These are phyloP conservation scores for Stipa capillata DNA, from an alignment of 176 grass and related monocot genomes.

Conservation along the genomic window DNA sequence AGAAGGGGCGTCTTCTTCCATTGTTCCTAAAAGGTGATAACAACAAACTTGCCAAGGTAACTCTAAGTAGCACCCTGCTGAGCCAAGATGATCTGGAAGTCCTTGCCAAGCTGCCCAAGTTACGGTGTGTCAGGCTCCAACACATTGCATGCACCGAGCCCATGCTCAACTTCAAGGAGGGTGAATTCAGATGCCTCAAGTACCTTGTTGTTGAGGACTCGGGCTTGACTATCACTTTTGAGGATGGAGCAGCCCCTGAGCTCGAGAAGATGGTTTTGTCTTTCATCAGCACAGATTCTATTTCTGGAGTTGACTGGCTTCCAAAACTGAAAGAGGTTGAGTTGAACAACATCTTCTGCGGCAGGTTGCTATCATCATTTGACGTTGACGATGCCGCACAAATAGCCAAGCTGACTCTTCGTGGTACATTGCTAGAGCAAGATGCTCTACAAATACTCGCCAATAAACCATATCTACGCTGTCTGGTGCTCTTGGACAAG, in stretches of 20 bases:
- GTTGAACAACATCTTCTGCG: background rate
- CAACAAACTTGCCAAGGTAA: slow-evolving; percentile 1
- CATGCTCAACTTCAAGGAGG: background rate
- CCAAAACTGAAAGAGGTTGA: background rate
- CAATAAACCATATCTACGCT: background rate
- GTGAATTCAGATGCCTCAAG: background rate
- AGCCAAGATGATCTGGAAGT: background rate
- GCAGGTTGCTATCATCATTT: background rate
- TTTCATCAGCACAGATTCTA: background rate
- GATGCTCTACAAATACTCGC: background rate
- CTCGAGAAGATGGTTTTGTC: background rate
- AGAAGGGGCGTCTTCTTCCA: background rate
- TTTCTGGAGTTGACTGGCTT: background rate
- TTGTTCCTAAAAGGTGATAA: background rate
- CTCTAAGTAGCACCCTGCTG: background rate
- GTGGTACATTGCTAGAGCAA: background rate
- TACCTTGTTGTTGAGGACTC: background rate
- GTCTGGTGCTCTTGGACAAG: background rate
- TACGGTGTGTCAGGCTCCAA: background rate
- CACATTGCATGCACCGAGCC: background rate
- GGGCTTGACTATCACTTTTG: background rate
- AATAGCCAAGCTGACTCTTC: background rate
- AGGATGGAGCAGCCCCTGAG: background rate
- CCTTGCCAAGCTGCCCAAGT: background rate
- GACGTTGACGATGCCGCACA: background rate